phyloP scores from a whole-genome alignment of 441 rosid species.

The Gossypium schwendimanii region DNA sequence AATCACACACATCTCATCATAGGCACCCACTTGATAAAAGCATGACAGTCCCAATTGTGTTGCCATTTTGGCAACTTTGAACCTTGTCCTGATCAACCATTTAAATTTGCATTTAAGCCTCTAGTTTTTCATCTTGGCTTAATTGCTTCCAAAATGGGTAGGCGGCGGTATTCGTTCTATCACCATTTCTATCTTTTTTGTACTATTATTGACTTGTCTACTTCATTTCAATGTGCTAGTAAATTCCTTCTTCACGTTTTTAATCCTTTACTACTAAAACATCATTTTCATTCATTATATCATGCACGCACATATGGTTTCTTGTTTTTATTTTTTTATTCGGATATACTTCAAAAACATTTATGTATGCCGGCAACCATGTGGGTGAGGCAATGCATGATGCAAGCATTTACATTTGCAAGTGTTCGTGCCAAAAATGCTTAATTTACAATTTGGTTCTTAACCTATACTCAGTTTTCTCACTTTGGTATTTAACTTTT shows the following conservation, averaged over 20 bases:
- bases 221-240: not conserved
- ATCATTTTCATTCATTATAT: not conserved
- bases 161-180: not conserved
- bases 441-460: no score
- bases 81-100: conserved; percentile 2
- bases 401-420: not conserved
- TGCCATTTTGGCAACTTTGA: not conserved
- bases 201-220: not conserved
- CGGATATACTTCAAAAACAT: not conserved
- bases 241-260: not conserved
- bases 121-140: not conserved
- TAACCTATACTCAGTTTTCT: no score
- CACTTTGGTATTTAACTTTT: no score
- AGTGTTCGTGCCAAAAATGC: not conserved
- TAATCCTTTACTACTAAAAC: not conserved
- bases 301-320: no score
- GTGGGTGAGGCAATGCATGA: conserved; percentile 5
- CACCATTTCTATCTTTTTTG: not conserved
- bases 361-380: not conserved
- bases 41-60: not conserved
- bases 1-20: not conserved
- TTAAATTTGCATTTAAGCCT: not conserved
- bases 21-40: not conserved
- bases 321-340: not conserved
- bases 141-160: not conserved